These are phyloP conservation scores for Zoysia pacifica DNA, from an alignment of 176 grass and related monocot genomes.

Conservation along the genomic window DNA sequence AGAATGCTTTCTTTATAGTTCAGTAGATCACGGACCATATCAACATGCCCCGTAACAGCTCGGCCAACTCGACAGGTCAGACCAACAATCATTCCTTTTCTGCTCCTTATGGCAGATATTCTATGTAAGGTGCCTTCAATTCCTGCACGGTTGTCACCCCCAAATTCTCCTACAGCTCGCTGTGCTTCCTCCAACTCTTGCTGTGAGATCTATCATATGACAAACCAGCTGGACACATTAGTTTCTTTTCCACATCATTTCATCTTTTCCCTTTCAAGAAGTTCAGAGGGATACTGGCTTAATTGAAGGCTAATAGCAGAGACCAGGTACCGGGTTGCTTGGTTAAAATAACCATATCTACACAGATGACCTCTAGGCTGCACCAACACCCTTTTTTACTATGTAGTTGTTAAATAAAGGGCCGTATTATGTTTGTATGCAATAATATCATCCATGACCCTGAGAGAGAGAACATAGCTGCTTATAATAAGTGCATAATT, in stretches of 20 bases:
- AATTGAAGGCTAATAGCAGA: not conserved
- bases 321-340: not conserved
- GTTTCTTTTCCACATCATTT: not conserved
- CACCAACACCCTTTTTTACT: not conserved
- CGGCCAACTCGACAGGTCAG: slow-evolving; percentile 94
- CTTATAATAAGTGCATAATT: not conserved
- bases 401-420: not conserved
- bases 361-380: not conserved
- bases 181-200: slow-evolving; percentile 87
- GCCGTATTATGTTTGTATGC: not conserved
- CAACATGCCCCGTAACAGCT: slow-evolving; percentile 87
- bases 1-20: slow-evolving; percentile 95
- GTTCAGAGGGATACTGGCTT: not conserved
- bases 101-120: slow-evolving; percentile 96
- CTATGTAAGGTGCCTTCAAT: slow-evolving; percentile 98
- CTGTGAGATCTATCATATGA: slow-evolving; percentile 67
- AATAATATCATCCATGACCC: not conserved
- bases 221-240: slow-evolving; percentile 34
- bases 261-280: not conserved
- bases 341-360: not conserved
- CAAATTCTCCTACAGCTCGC: slow-evolving; percentile 85
- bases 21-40: slow-evolving; percentile 89
- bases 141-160: slow-evolving; percentile 88
- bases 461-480: slow-evolving; percentile 13
- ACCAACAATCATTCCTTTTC: slow-evolving; percentile 93